A percentile compares a stretch with the other conserved stretches of the same genome.
These are phyloP conservation scores for Solanum hybrid DNA, from an alignment of 305 asterid genomes.

Conservation along the genomic window DNA sequence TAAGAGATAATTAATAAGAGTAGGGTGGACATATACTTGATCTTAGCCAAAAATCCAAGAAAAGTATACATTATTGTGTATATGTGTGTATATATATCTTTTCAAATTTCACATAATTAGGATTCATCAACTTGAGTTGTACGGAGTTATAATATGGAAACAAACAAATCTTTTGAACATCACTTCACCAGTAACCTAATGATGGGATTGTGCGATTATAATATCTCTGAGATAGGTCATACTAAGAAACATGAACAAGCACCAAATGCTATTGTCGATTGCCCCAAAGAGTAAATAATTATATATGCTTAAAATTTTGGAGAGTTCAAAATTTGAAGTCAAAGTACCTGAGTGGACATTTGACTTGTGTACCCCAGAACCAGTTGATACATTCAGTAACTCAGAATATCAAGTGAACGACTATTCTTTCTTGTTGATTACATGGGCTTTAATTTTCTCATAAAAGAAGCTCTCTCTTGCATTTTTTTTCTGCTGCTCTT, in stretches of 20 bases:
- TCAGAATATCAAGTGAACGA: constrained; percentile 77
- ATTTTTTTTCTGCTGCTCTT: constrained; percentile 32
- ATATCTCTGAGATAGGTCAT: background rate
- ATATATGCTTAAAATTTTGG: constrained; percentile 7
- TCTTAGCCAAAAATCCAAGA: background rate
- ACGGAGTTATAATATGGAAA: background rate
- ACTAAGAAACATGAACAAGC: background rate
- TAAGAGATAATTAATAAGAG: background rate
- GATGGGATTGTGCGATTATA: background rate
- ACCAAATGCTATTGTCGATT: background rate
- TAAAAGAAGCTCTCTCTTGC: constrained; percentile 33
- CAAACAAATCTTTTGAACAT: background rate
- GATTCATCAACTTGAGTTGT: background rate
- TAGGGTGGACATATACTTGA: background rate
- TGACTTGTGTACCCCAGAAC: constrained; percentile 29
- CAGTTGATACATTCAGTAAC: constrained; percentile 58
- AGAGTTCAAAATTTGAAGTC: constrained; percentile 6
- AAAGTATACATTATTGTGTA: background rate
- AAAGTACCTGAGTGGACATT: constrained; percentile 37
- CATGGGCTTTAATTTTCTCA: constrained; percentile 30
- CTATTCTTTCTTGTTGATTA: constrained; percentile 27
- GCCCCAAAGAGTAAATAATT: background rate
- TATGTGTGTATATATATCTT: background rate
- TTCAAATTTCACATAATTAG: background rate
- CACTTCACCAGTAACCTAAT: background rate